Base-by-base conservation (phyloP, 495 filamentous ascomycete species). In the Penicillium lividum region DNA sequence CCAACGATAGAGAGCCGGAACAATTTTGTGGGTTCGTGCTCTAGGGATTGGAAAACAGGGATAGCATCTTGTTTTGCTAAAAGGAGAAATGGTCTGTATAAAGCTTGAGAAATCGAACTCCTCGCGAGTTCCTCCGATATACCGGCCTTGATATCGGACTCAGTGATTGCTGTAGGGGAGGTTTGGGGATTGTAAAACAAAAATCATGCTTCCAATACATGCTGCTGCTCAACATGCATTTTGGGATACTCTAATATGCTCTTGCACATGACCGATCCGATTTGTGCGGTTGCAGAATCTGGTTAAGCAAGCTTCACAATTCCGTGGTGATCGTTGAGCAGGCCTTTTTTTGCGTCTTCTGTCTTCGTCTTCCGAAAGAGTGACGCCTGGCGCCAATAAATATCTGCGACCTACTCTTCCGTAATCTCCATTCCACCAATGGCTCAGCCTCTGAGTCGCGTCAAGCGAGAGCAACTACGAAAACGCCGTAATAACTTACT, bases 401-500 rank as follows among this genome's bases (percentile, higher is more conserved):
- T 40, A 4, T 40, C 36, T 40, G 36, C 13, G 13, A 40, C 0
- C 1, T 40, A 40, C 36, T 40, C 36, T 15, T n/a, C n/a, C 36
- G n/a, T n/a, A 40, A 40, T 11, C 36, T 6, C n/a, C n/a, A n/a
- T n/a, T n/a, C n/a, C n/a, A 40, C 36, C 10, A 40, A 40, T 40
- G 13, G 36, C 36, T 40, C 13, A 40, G n/a, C 3, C 36, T 40
- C 15, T 40, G 5, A 59, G 33, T 31, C 58, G 58, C 16, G 50
- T 61, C 5, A 58, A 67, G 53, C 51, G 64, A 45, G 61, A 67
- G 42, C 54, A 64, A 30, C 51, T 67, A 3, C 54, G 61, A 1
- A 67, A 67, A 53, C 55, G 61, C 15, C 49, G 58, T 9, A 58
- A 64, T 43, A 64, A 67, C 27, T 16, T 67, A 15, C 40, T 67